These are phyloP conservation scores for Truncatella angustata DNA, from an alignment of 2,329 filamentous ascomycete species.

Conservation along the genomic window DNA sequence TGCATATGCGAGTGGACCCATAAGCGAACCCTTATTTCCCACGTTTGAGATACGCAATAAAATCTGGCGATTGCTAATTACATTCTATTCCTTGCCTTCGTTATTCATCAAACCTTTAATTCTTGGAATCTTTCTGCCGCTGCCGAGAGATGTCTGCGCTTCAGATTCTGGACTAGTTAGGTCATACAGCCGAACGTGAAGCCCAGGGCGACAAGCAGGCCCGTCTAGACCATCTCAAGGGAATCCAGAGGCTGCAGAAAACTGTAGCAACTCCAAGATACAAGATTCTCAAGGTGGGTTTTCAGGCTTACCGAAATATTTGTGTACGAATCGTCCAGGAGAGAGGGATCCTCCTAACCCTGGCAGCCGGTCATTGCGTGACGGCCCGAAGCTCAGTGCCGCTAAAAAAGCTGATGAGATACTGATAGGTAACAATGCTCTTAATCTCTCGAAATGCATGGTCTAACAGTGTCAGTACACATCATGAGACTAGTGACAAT, in stretches of 20 bases:
- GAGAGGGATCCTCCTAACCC: background rate
- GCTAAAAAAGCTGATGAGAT: background rate
- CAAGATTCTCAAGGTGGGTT: background rate
- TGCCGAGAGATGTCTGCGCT: background rate
- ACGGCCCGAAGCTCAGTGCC: background rate
- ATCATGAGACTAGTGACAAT: constrained; percentile 3
- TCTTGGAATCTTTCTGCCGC: no score
- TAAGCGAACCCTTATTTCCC: no score
- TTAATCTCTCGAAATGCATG: no score
- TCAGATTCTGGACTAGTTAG: background rate
- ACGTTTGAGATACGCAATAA: no score
- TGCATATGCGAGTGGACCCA: no score
- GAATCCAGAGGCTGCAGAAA: constrained; percentile 3
- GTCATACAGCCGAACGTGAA: background rate
- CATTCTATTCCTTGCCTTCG: no score
- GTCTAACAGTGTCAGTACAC: background rate
- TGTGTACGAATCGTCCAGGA: background rate
- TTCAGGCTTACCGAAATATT: constrained; percentile 1
- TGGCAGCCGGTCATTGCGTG: background rate
- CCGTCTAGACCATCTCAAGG: background rate
- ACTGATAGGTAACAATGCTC: constrained; percentile 2
- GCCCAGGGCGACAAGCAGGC: constrained; percentile 3
- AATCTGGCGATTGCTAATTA: no score
- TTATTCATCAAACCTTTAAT: no score
- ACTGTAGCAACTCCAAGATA: background rate